Evolutionary conservation across 768 basidiomycete species (phyloP), one percentile per base, ranked within the genome.

Genomic region (Arthromyces matolae): DNA sequence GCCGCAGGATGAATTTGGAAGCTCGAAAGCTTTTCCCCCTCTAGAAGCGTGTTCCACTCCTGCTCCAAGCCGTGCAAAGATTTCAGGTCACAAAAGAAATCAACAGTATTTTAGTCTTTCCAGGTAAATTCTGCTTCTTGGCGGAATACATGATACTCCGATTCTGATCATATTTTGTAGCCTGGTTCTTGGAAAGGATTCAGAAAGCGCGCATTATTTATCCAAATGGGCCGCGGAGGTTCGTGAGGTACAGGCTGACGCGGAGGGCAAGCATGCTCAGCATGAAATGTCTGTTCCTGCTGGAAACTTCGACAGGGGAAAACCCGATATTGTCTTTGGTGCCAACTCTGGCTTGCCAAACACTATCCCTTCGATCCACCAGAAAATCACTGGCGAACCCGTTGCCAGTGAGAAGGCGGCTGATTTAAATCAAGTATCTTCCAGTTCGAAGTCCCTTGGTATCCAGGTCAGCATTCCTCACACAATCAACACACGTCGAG

Each of bases 31-130:
- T 27, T 78, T 83, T 56, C 76, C 79, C 2, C 78, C 79, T 0
- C 78, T 80, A 3, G 71, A 80, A 48, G 57, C 78, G 31, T 78
- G 83, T 47, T 83, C 84, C 12, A 86, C 83, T 3, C 82, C 84
- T n/a, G 74, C 74, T 8, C 68, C 68, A 42, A 59, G 55, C 23
- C 58, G 60, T 13, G 46, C 57, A 18, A 83, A 79, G 63, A 65
- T 61, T 24, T 77, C 79, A 24, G 64, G 62, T 35, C 82, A 83
- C 64, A 83, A 77, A 64, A 76, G 72, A 56, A 76, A 80, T 41
- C 81, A n/a, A n/a, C n/a, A n/a, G n/a, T n/a, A n/a, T n/a, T n/a
- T n/a, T n/a, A n/a, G n/a, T n/a, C n/a, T n/a, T n/a, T n/a, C n/a
- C n/a, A n/a, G n/a, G n/a, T n/a, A n/a, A n/a, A n/a, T n/a, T n/a